These are phyloP conservation scores for Linnemannia hyalina DNA, from an alignment of 192 early-diverging fungal genomes.

Conservation along the genomic window DNA sequence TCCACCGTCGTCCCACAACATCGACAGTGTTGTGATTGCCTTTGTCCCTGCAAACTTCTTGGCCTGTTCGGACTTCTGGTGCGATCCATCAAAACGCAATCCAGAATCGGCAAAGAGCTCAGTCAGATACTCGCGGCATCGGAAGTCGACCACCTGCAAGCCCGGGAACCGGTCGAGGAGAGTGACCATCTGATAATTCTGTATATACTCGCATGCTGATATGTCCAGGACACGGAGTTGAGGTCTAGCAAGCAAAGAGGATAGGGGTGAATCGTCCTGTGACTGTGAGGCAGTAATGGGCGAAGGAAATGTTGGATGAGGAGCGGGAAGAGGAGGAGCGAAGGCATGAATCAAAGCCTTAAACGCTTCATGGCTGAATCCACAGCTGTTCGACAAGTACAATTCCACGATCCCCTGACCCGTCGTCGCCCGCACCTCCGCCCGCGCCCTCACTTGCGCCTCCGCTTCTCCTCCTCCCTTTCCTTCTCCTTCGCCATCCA, in stretches of 20 bases:
- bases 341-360: background rate
- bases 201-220: background rate
- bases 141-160: background rate
- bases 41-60: background rate
- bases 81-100: background rate
- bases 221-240: background rate
- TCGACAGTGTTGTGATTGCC: background rate
- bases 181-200: background rate
- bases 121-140: background rate
- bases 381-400: background rate
- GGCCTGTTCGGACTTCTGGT: too few relatives aligned
- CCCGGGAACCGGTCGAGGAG: background rate
- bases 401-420: background rate
- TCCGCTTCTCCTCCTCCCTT: too few relatives aligned
- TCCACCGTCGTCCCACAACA: background rate
- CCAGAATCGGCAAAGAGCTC: background rate
- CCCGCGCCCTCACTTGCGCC: too few relatives aligned
- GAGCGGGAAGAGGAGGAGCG: background rate
- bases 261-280: too few relatives aligned
- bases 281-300: background rate
- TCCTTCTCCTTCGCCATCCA: too few relatives aligned
- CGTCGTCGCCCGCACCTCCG: background rate
- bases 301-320: background rate
- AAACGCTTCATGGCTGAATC: background rate
- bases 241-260: background rate